Evolutionary conservation across 345 rosid species (phyloP).

Genomic region (Kernera saxatilis): DNA sequence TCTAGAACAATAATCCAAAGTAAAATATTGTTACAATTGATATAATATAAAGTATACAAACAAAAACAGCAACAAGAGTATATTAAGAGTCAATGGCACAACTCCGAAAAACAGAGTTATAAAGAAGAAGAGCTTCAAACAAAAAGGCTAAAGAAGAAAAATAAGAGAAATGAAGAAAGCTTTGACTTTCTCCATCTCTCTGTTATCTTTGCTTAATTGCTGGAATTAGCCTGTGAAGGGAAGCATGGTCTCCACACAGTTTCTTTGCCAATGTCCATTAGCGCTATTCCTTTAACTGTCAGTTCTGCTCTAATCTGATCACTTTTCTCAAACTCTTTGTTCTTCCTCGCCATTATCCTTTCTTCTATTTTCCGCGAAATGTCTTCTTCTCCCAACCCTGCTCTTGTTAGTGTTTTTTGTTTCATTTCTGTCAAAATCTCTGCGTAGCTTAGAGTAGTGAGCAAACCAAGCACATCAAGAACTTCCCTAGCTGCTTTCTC

Average conservation of each 20-base stretch:
- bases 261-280: conserved; percentile 76
- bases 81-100: not conserved
- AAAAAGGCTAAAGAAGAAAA: conserved; percentile 5
- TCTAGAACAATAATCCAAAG: not conserved
- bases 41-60: not conserved
- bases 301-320: conserved; percentile 72
- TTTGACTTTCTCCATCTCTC: conserved; percentile 1
- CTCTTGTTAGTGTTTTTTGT: conserved; percentile 61
- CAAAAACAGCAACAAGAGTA: not conserved
- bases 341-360: conserved; percentile 51
- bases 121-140: not conserved
- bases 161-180: not conserved
- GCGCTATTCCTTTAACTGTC: conserved; percentile 58
- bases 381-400: conserved; percentile 52
- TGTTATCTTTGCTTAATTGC: not conserved
- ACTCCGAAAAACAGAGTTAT: not conserved
- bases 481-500: conserved; percentile 57
- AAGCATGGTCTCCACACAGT: conserved; percentile 84
- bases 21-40: not conserved
- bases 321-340: conserved; percentile 60
- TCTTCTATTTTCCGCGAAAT: conserved; percentile 48
- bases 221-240: conserved; percentile 31
- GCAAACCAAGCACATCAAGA: conserved; percentile 59
- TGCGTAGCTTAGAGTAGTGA: conserved; percentile 40
- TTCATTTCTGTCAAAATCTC: conserved; percentile 70